phyloP scores from a whole-genome alignment of 129 eudicot species.

The Logfia minima region DNA sequence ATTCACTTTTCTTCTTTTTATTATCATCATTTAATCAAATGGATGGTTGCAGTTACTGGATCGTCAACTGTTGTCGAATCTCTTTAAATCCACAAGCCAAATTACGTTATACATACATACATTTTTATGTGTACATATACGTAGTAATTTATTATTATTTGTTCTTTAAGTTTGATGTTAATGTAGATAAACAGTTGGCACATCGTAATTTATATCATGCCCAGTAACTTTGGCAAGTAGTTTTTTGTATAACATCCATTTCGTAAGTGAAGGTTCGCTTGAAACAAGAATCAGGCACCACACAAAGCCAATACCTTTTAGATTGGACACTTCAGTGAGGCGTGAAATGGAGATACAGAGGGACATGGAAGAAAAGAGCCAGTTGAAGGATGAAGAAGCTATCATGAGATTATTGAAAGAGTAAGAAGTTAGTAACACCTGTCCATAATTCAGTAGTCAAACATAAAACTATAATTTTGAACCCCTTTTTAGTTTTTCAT shows the following conservation, averaged over 20 bases:
- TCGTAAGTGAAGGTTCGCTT: slow-evolving; percentile 52
- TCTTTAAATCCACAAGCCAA: too few species aligned
- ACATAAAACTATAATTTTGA: background rate
- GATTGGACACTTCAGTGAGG: background rate
- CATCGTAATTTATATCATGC: background rate
- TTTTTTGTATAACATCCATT: background rate
- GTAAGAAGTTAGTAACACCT: slow-evolving; percentile 31
- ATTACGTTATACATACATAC: too few species aligned
- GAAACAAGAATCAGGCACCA: slow-evolving; percentile 23
- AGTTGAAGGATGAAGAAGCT: slow-evolving; percentile 64
- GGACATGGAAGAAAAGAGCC: background rate
- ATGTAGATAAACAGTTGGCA: background rate
- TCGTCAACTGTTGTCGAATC: too few species aligned
- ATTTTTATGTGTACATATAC: too few species aligned
- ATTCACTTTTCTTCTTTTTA: too few species aligned
- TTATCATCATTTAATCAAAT: too few species aligned
- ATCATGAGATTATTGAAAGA: slow-evolving; percentile 55
- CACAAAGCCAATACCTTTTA: background rate
- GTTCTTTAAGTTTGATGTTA: too few species aligned
- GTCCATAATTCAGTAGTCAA: background rate
- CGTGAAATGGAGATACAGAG: background rate
- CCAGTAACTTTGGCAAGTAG: background rate
- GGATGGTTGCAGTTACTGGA: too few species aligned
- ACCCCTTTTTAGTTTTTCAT: too few species aligned
- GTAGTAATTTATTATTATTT: too few species aligned